Evolutionary conservation across 179 eudicot genomes (phyloP).

Genomic region (Camellia oleifera): DNA sequence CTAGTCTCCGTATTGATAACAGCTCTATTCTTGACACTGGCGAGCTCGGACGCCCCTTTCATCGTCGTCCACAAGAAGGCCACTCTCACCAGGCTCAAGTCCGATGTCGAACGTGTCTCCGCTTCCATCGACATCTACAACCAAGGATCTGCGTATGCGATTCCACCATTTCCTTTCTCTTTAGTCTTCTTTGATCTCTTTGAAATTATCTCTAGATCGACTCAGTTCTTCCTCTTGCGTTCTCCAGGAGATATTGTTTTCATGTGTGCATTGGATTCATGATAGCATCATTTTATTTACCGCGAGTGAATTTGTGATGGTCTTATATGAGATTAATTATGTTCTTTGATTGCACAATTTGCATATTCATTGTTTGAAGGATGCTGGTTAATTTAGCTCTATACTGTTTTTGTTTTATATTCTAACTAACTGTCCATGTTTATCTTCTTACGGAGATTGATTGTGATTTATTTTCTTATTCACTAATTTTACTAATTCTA

Average conservation of each 20-base stretch:
- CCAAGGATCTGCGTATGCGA: constrained; percentile 72
- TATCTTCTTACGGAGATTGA: too few relatives aligned
- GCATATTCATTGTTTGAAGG: neutral
- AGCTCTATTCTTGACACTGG: constrained; percentile 28
- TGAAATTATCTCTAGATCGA: neutral
- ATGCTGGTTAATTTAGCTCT: neutral
- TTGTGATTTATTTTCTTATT: neutral
- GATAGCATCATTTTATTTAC: too few relatives aligned
- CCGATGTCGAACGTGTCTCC: constrained; percentile 69
- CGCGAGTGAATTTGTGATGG: too few relatives aligned
- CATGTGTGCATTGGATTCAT: neutral
- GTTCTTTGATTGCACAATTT: neutral
- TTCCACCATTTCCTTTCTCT: neutral
- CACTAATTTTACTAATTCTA: too few relatives aligned
- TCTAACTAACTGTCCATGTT: neutral
- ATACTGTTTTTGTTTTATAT: neutral
- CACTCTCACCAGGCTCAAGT: constrained; percentile 63
- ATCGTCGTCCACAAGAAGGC: constrained; percentile 89
- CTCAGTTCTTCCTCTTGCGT: neutral
- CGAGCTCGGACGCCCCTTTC: constrained; percentile 63
- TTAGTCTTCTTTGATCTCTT: neutral
- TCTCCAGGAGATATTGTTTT: neutral
- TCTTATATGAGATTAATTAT: neutral
- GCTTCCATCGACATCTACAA: constrained; percentile 76
- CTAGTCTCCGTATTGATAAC: constrained; percentile 24